Evolutionary conservation across 768 basidiomycete species (phyloP), one percentile per base, ranked within the genome.

Genomic region (Pluteus cervinus): DNA sequence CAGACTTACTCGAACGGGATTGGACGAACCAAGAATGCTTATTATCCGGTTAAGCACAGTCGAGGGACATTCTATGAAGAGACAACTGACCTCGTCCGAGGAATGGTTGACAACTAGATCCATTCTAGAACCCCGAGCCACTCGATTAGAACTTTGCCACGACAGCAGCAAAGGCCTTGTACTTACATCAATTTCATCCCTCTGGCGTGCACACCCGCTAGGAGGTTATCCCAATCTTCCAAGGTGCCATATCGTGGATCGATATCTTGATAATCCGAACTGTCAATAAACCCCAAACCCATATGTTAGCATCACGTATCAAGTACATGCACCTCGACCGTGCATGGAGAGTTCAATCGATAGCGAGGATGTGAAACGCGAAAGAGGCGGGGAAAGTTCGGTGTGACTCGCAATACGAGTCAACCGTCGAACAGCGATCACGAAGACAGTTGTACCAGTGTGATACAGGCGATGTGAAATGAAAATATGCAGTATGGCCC

Each of bases 61-160:
- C 14, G 28, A 20, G 35, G 11, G 29, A 37, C 5, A 28, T 9
- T 20, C 14, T 4, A 14, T 9, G 22, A 37, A 23, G 43, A 18
- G 7, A 20, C 34, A 29, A 35, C 40, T 36, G 16, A 75, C 79
- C 68, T 80, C 71, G 56, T 78, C 70, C 0, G 82, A 84, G 3
- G 75, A 74, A 51, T 85, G 83, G 54, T 86, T 86, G 7, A 79
- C 77, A 18, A 86, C 85, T 2, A 87, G 69, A 50, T 87, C 83
- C 77, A 84, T 82, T 59, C 80, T 81, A 52, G 32, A 29, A 12
- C 28, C 18, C 5, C 16, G 17, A 8, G 16, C 8, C 4, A 44
- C 8, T 18, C 11, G 9, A 16, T n/a, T 21, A 18, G 25, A 24
- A 8, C n/a, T 40, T 23, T n/a, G 33, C 18, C 24, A 17, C 12